Conservation (phyloP, 768 basidiomycete species). For the Exsudoporus frostii region DNA sequence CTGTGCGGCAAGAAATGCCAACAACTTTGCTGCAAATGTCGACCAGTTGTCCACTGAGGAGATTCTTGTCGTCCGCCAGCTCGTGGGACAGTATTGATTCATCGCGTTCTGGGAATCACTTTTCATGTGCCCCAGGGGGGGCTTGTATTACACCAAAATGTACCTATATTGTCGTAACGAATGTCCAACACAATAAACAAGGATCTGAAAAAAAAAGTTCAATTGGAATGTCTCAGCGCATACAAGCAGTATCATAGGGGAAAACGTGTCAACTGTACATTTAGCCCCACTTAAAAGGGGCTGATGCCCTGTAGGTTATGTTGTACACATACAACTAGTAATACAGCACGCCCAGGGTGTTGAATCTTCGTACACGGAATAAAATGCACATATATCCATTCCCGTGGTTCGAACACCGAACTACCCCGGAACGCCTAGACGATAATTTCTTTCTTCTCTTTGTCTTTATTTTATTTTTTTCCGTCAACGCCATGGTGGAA, state of each 20-base stretch:
- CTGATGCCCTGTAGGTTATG: neutral
- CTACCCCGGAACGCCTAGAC: neutral
- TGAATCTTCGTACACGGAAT: neutral
- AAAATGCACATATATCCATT: neutral
- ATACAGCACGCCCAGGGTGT: neutral
- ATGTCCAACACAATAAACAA: neutral
- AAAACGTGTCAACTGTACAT: neutral
- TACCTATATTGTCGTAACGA: conserved; percentile 4
- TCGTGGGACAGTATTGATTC: conserved; percentile 35
- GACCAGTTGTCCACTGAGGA: conserved; percentile 73
- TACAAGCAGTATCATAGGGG: neutral
- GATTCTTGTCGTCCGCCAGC: conserved; percentile 56
- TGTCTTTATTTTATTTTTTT: too few species aligned
- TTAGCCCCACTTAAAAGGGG: neutral
- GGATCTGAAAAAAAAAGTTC: neutral
- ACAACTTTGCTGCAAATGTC: conserved; percentile 58
- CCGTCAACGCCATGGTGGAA: conserved; percentile 7
- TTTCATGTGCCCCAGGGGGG: neutral
- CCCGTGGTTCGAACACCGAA: neutral
- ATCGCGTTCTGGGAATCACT: neutral
- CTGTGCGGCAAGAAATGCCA: conserved; percentile 59
- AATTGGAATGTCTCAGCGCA: too few species aligned
- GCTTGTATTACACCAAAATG: conserved; percentile 11
- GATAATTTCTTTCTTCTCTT: neutral
- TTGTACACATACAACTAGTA: neutral